Percentiles rank a stretch among this genome's conserved stretches.
phyloP scores from a whole-genome alignment of 148 eudicot genomes.

The Nepenthes gracilis region DNA sequence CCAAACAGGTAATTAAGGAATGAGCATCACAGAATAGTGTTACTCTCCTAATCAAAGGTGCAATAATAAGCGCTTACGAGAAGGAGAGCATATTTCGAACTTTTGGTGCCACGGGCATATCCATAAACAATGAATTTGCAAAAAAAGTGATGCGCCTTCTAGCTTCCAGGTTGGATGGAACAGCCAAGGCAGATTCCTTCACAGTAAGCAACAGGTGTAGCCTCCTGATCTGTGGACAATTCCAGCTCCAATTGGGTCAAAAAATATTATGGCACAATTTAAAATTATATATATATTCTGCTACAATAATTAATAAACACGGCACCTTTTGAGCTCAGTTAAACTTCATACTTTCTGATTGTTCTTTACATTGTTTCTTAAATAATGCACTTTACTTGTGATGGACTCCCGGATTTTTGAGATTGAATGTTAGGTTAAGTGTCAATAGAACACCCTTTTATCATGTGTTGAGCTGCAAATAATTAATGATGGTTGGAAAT shows the following conservation, averaged over 20 bases:
- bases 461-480: too few species aligned
- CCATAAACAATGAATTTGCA: slow-evolving; percentile 71
- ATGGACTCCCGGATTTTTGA: too few species aligned
- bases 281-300: neutral
- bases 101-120: slow-evolving; percentile 65
- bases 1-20: too few species aligned
- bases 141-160: slow-evolving; percentile 60
- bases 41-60: too few species aligned
- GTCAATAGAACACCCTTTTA: too few species aligned
- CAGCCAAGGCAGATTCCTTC: slow-evolving; percentile 68
- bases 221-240: slow-evolving; percentile 33
- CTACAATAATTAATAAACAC: neutral
- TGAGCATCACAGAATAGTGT: too few species aligned
- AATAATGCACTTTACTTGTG: too few species aligned
- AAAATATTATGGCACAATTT: neutral
- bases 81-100: slow-evolving; percentile 70
- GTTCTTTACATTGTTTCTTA: too few species aligned
- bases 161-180: slow-evolving; percentile 65
- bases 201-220: slow-evolving; percentile 54
- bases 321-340: too few species aligned
- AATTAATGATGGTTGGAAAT: too few species aligned
- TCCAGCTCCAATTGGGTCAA: neutral
- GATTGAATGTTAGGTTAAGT: too few species aligned
- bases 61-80: slow-evolving; percentile 29
- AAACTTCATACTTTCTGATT: too few species aligned